phyloP scores from a whole-genome alignment of 23 red algal genomes.

The Rhodosorus marinus region DNA sequence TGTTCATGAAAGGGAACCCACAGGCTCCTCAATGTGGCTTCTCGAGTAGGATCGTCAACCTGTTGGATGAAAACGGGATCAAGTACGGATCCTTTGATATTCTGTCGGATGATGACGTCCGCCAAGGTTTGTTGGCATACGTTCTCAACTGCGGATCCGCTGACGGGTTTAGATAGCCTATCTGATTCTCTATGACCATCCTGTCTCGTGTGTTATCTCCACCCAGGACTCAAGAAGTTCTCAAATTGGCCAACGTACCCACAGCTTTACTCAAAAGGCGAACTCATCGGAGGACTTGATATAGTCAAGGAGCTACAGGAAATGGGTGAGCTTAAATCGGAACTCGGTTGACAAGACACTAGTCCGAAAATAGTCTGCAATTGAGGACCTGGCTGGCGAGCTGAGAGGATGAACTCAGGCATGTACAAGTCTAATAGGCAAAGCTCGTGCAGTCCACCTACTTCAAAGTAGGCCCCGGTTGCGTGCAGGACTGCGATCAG shows the following conservation, averaged over 20 bases:
- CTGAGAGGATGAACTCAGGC: no score
- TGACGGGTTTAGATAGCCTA: no score
- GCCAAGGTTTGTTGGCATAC: conserved; percentile 37
- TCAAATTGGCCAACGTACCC: conserved; percentile 87
- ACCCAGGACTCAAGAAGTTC: conserved; percentile 20
- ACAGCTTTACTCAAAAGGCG: conserved; percentile 70
- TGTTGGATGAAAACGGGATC: conserved; percentile 24
- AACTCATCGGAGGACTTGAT: conserved; percentile 77
- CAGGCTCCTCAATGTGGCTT: conserved; percentile 56
- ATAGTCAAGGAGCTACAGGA: conserved; percentile 41
- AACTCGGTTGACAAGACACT: conserved; percentile 4
- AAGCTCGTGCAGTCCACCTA: no score
- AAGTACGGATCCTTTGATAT: conserved; percentile 69
- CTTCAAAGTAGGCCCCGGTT: no score
- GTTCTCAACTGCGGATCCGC: no score
- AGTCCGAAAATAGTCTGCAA: no score
- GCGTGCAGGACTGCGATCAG: no score
- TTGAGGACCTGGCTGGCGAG: no score
- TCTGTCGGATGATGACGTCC: conserved; percentile 41
- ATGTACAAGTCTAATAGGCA: no score
- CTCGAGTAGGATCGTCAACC: conserved; percentile 31
- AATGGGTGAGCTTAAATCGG: conserved; percentile 21
- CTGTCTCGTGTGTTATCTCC: no score
- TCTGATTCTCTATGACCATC: no score
- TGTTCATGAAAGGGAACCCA: conserved; percentile 96